phyloP scores from a whole-genome alignment of 2,329 filamentous ascomycete species.

The Chrysosporium queenslandicum region DNA sequence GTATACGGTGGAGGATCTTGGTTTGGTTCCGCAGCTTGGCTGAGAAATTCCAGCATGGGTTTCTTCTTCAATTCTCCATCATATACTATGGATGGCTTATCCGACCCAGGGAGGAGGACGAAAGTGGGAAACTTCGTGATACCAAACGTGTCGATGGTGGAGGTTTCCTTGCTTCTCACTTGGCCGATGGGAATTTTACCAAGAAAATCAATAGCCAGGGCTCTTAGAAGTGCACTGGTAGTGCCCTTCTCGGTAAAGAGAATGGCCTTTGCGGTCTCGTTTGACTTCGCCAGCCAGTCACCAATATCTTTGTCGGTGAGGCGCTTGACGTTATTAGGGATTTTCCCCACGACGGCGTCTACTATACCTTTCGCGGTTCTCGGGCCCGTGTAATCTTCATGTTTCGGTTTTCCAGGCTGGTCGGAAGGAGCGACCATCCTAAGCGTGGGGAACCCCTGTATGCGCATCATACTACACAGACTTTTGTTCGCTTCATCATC shows the following conservation, averaged over 20 bases:
- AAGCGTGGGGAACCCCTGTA: slow-evolving; percentile 89
- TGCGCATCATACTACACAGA: slow-evolving; percentile 73
- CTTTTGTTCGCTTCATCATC: slow-evolving; percentile 88
- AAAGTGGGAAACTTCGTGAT: slow-evolving; percentile 70
- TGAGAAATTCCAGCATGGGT: slow-evolving; percentile 70
- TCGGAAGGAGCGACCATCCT: slow-evolving; percentile 84
- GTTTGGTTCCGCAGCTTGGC: slow-evolving; percentile 68
- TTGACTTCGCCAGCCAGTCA: slow-evolving; percentile 57
- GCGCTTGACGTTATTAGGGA: slow-evolving; percentile 81
- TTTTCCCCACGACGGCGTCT: slow-evolving; percentile 72
- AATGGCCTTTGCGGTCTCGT: slow-evolving; percentile 69
- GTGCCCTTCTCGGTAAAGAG: slow-evolving; percentile 90
- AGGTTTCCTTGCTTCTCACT: slow-evolving; percentile 68
- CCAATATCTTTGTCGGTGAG: slow-evolving; percentile 71
- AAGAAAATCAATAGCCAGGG: slow-evolving; percentile 82
- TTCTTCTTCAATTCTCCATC: slow-evolving; percentile 78
- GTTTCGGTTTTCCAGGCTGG: slow-evolving; percentile 64
- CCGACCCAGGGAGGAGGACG: slow-evolving; percentile 63
- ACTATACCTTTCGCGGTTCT: slow-evolving; percentile 79
- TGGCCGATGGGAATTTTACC: slow-evolving; percentile 71
- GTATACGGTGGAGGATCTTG: slow-evolving; percentile 54
- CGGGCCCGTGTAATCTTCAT: slow-evolving; percentile 84
- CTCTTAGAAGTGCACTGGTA: slow-evolving; percentile 70
- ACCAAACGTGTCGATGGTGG: slow-evolving; percentile 61
- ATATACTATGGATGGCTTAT: slow-evolving; percentile 60